These are phyloP conservation scores for Penicillium sp. DNA, from an alignment of 2,329 filamentous ascomycete species.

Conservation along the genomic window DNA sequence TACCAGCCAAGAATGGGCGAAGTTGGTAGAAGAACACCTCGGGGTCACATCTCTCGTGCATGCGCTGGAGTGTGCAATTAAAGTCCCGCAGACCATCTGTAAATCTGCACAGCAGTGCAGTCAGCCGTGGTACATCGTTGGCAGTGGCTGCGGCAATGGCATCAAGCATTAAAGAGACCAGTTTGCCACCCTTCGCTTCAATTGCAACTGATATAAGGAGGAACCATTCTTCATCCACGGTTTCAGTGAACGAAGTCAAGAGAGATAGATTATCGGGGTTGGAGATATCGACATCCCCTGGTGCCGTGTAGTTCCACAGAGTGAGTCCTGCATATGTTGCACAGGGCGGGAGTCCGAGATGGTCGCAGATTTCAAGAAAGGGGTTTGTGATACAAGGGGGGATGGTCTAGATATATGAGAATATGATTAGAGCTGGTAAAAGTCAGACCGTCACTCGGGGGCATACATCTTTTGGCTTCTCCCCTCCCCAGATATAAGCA, in stretches of 20 bases:
- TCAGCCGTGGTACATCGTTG: constrained; percentile 39
- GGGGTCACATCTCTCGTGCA: constrained; percentile 53
- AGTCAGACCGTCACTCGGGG: background rate
- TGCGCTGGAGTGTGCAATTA: constrained; percentile 46
- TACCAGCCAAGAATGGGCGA: constrained; percentile 54
- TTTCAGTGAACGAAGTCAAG: constrained; percentile 39
- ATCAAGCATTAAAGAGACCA: constrained; percentile 48
- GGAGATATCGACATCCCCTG: constrained; percentile 31
- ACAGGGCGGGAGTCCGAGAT: constrained; percentile 41
- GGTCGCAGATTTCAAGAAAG: constrained; percentile 37
- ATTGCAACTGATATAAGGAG: constrained; percentile 55
- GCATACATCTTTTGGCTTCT: constrained; percentile 65
- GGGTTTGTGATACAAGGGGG: constrained; percentile 39
- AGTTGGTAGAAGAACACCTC: constrained; percentile 54
- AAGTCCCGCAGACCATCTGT: constrained; percentile 45
- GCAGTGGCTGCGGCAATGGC: constrained; percentile 48
- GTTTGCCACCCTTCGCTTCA: constrained; percentile 51
- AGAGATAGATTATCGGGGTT: constrained; percentile 38
- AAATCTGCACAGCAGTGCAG: constrained; percentile 42
- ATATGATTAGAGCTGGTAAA: background rate
- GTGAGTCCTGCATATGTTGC: constrained; percentile 46
- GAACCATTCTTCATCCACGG: constrained; percentile 49
- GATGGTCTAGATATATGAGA: constrained; percentile 26
- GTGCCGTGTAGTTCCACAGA: constrained; percentile 40
- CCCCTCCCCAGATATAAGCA: constrained; percentile 81